Evolutionary conservation across 441 rosid genomes (phyloP).

Genomic region (Manihot esculenta): DNA sequence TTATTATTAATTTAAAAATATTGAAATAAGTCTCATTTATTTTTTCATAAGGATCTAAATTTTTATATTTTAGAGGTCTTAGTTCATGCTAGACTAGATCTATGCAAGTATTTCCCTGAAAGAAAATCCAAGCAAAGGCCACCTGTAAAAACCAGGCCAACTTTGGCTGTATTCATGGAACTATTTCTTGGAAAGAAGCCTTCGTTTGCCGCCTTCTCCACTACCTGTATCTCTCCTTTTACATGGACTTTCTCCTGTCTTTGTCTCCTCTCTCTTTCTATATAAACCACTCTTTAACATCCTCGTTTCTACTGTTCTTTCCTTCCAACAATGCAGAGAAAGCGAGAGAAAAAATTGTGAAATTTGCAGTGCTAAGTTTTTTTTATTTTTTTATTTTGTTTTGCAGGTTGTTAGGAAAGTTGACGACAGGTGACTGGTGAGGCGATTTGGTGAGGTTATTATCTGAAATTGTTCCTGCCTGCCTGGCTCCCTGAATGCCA

Average conservation of each 20-base stretch:
- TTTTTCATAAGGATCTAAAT: too few relatives aligned
- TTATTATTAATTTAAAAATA: too few relatives aligned
- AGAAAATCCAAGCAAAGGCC: constrained; percentile 29
- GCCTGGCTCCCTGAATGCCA: constrained; percentile 85
- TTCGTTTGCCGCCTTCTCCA: constrained; percentile 26
- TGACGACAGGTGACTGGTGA: not conserved
- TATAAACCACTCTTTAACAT: not conserved
- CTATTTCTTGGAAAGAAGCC: constrained; percentile 16
- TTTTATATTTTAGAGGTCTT: too few relatives aligned
- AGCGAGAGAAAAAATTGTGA: too few relatives aligned
- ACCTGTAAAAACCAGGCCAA: constrained; percentile 37
- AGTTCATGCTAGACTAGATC: too few relatives aligned
- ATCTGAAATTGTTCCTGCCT: constrained; percentile 32
- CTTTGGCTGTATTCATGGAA: constrained; percentile 37
- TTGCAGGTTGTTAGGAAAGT: not conserved
- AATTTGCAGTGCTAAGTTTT: too few relatives aligned
- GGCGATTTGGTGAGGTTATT: not conserved
- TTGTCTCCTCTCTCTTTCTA: not conserved
- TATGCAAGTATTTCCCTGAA: too few relatives aligned
- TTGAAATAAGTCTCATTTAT: too few relatives aligned
- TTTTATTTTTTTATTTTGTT: too few relatives aligned
- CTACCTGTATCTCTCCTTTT: not conserved
- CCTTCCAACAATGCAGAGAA: not conserved
- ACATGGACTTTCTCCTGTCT: constrained; percentile 27
- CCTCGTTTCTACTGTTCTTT: not conserved